Evolutionary conservation across 2,329 filamentous ascomycete genomes (phyloP), one percentile per base, ranked within the genome.

Genomic region (Sporothrix variecibatus): DNA sequence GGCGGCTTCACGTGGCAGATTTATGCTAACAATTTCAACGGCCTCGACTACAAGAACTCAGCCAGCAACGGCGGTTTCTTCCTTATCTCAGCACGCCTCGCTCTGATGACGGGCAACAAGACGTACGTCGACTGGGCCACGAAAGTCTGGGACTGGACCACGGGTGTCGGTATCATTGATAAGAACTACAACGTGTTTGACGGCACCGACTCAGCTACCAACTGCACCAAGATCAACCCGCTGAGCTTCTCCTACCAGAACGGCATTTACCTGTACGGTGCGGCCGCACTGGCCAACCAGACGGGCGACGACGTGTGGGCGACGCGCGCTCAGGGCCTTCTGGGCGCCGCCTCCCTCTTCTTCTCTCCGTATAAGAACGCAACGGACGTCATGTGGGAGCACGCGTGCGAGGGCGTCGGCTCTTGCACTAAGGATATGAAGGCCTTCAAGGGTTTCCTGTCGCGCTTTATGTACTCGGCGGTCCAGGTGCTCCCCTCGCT

Each of bases 1-100:
- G 94, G 94, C 75, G 94, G 94, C 4, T 83, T 96, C 65, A 86
- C 89, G 73, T 95, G 93, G 93, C 94, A 97, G 84, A 94, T 97
- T 77, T 95, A 91, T 81, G 83, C 87, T 0, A 89, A 88, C 78
- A 95, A 97, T 80, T 84, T 85, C 65, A 90, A 90, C 76, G 94
- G 94, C 17, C 91, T 94, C 80, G 87, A 90, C 79, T 96, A 97
- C 87, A 96, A 95, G 83, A 95, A 95, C 83, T 87, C 90, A 20
- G 89, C 95, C 78, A 91, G 91, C 75, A 96, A 96, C 81, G 93
- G 93, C 58, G 91, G 90, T n/a, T 90, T 96, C 80, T 95, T 97
- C 82, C 92, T 95, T 79, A 86, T 97, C 15, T 91, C 92, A 3
- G 93, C 94, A 0, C 91, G 93, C 23, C 86, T 95, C 17, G 92